Percentiles rank a stretch among this genome's conserved stretches.
These are phyloP conservation scores for Pezicula neosporulosa DNA, from an alignment of 2,329 filamentous ascomycete genomes.

Conservation along the genomic window DNA sequence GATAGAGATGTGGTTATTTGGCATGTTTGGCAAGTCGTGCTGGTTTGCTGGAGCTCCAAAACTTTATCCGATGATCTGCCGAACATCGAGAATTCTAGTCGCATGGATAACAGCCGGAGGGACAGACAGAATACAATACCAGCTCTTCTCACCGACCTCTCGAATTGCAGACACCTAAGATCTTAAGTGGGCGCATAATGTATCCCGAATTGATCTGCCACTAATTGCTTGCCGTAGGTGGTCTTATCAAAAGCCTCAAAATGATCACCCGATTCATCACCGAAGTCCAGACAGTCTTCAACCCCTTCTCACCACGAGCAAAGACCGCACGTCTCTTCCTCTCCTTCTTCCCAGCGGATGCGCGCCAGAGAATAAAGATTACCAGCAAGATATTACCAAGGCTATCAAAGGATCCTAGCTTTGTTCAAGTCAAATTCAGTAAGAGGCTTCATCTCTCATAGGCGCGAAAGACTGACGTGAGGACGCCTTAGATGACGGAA, in stretches of 20 bases:
- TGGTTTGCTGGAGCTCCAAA: neutral
- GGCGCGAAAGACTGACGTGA: neutral
- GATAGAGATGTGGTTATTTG: neutral
- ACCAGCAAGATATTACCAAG: constrained; percentile 73
- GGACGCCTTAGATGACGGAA: constrained; percentile 73
- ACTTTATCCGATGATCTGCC: neutral
- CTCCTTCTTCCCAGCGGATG: constrained; percentile 75
- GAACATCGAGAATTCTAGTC: neutral
- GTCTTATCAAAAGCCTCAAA: constrained; percentile 19
- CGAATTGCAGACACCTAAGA: neutral
- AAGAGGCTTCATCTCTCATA: constrained; percentile 25
- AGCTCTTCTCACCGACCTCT: neutral
- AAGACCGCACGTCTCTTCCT: constrained; percentile 88
- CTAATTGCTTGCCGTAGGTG: neutral
- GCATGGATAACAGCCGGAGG: neutral
- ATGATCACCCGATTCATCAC: constrained; percentile 90
- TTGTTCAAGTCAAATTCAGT: constrained; percentile 84
- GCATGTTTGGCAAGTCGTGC: neutral
- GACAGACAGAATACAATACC: too few relatives aligned
- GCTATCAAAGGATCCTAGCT: constrained; percentile 62
- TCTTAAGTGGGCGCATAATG: neutral
- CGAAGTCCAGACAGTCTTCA: constrained; percentile 82
- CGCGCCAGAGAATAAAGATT: constrained; percentile 74
- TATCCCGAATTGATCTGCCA: neutral
- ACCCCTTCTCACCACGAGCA: constrained; percentile 78